These are phyloP conservation scores for Quercus gilva DNA, from an alignment of 306 rosid species.

Conservation along the genomic window DNA sequence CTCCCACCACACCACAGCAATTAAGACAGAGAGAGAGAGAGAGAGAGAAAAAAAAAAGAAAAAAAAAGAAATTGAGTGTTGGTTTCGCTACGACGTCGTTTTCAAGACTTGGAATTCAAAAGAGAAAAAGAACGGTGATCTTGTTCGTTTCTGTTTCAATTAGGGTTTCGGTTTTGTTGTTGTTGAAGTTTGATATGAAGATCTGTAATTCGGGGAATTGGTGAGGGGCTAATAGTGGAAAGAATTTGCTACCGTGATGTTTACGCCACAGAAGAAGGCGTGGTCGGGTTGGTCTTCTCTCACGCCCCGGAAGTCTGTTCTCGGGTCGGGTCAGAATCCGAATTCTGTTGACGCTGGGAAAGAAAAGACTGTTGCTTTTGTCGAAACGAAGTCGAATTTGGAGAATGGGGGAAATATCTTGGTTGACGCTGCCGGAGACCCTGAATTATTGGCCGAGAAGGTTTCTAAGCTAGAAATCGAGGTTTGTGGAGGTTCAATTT, in stretches of 20 bases:
- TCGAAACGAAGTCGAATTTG: slow-evolving; percentile 38
- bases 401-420: slow-evolving; percentile 57
- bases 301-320: slow-evolving; percentile 48
- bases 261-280: slow-evolving; percentile 68
- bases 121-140: neutral
- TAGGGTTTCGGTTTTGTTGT: neutral
- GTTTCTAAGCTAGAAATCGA: slow-evolving; percentile 68
- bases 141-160: neutral
- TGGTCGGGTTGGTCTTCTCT: slow-evolving; percentile 60
- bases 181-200: slow-evolving; percentile 44
- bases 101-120: neutral
- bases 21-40: neutral
- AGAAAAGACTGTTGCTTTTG: slow-evolving; percentile 50
- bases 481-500: slow-evolving; percentile 40
- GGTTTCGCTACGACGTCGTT: neutral
- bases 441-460: slow-evolving; percentile 45
- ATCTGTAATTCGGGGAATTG: slow-evolving; percentile 29
- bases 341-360: slow-evolving; percentile 44
- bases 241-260: slow-evolving; percentile 43
- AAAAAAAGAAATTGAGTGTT: too few species aligned
- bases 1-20: neutral
- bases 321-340: slow-evolving; percentile 46
- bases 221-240: neutral
- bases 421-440: slow-evolving; percentile 34
- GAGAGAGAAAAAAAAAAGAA: neutral